Base-by-base conservation (phyloP, 2,329 filamentous ascomycete species). In the Penicillium sp. region DNA sequence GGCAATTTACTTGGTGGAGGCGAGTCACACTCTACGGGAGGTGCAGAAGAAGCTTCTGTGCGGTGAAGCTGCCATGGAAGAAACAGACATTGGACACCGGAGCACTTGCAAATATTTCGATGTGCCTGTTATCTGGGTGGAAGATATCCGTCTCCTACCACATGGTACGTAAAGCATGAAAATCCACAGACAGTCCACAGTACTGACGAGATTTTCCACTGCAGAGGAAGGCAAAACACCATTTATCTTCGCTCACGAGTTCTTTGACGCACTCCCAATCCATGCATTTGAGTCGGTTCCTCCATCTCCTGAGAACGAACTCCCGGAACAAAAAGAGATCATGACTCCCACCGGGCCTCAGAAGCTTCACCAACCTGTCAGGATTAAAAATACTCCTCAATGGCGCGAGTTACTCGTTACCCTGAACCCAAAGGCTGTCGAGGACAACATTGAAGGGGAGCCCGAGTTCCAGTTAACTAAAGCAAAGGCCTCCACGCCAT, bases 211-310 rank as follows among this genome's bases (percentile, higher is more conserved):
- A 54, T 4, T 1, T 25, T 45, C 33, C 14, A 19, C 31, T 19
- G 13, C 26, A 88, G 87, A 85, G 59, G 77, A 86, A 23, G 82
- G 83, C 59, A 90, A 89, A 70, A 90, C 88, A 23, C 93, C 95
- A 1, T 96, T 98, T 74, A 96, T 99, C 59, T 85, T 98, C 49
- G 95, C 95, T 4, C 95, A 99, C 73, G 95, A 99, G 73, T 98
- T 99, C 81, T 99, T 99, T 78, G 95, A 99, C 67, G 95, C 95
- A 2, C 87, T 99, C 0, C 95, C 95, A 33, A 97, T 99, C 66
- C 93, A 99, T 74, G 88, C 91, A 59, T 99, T 99, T 73, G 89
- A 98, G 74, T 89, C 91, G 14, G 83, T 93, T 50, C 73, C 82
- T 45, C 78, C 78, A 62, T 73, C 78, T 14, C 72, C 78, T 37